A percentile compares a stretch with the other conserved stretches of the same genome.
Conservation (phyloP, 2,329 filamentous ascomycete genomes). For the Coniochaeta prunicola region DNA sequence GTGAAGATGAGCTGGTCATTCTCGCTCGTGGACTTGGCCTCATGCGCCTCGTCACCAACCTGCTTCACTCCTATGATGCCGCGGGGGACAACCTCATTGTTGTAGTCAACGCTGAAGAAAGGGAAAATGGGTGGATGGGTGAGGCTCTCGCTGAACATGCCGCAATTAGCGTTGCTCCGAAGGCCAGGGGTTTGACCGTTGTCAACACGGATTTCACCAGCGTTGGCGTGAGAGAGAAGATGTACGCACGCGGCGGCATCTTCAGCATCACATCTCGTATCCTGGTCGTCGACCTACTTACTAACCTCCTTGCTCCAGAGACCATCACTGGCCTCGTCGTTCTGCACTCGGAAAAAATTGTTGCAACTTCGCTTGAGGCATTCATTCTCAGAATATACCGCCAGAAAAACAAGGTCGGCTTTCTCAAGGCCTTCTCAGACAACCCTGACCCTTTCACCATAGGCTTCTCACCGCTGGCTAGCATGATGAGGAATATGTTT, state of each 20-base stretch:
- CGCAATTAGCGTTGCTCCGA: constrained; percentile 74
- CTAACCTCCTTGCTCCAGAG: constrained; percentile 71
- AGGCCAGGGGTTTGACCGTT: constrained; percentile 77
- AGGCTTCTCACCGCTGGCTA: constrained; percentile 80
- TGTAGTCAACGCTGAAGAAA: constrained; percentile 80
- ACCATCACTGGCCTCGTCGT: constrained; percentile 82
- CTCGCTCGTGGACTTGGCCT: constrained; percentile 88
- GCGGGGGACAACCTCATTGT: constrained; percentile 90
- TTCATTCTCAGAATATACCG: constrained; percentile 93
- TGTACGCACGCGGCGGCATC: constrained; percentile 83
- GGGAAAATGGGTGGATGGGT: constrained; percentile 95
- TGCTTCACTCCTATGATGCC: constrained; percentile 94
- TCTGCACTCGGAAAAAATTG: constrained; percentile 79
- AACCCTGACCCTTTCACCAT: constrained; percentile 83
- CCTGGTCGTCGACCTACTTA: constrained; percentile 85
- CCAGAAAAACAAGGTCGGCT: constrained; percentile 89
- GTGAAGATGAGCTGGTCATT: constrained; percentile 89
- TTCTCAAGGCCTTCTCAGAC: constrained; percentile 94
- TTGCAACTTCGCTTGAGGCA: constrained; percentile 84
- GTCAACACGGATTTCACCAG: constrained; percentile 94
- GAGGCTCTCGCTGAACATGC: constrained; percentile 94
- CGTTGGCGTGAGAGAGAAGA: constrained; percentile 79
- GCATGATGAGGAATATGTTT: constrained; percentile 89
- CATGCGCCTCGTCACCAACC: constrained; percentile 86
- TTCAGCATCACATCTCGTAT: constrained; percentile 96